A percentile compares a stretch with the other conserved stretches of the same genome.
Evolutionary conservation across 768 basidiomycete species (phyloP).

Genomic region (Clitopilus passeckerianus): DNA sequence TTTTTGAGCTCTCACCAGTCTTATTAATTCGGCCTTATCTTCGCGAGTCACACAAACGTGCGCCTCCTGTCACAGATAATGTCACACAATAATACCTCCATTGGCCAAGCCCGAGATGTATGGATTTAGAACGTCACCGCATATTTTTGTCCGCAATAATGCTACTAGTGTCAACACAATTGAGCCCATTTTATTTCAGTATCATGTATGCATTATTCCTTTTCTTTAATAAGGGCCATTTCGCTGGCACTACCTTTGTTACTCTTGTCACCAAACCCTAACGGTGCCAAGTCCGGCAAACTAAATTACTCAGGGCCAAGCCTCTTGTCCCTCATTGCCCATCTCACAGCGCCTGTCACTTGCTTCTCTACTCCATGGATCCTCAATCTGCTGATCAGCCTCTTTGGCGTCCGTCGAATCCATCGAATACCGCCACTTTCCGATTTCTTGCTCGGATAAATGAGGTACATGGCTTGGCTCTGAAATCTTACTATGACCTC

Average conservation of each 20-base stretch:
- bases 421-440: slow-evolving; percentile 39
- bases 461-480: slow-evolving; percentile 31
- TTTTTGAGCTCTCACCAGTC: background rate
- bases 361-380: slow-evolving; percentile 5
- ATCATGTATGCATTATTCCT: background rate
- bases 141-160: background rate
- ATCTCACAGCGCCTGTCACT: background rate
- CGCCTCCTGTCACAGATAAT: background rate
- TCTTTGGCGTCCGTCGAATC: slow-evolving; percentile 38
- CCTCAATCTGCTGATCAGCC: slow-evolving; percentile 18
- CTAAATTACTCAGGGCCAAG: background rate
- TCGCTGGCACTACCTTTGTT: background rate
- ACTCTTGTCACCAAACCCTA: background rate
- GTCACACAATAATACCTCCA: background rate
- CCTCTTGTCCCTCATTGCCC: background rate
- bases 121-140: background rate
- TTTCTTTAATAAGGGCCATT: background rate
- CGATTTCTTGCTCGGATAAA: slow-evolving; percentile 51
- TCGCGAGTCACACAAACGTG: slow-evolving; percentile 1
- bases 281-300: background rate
- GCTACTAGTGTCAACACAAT: background rate
- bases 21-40: slow-evolving; percentile 1
- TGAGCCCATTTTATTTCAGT: background rate
- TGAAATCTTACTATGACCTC: slow-evolving; percentile 58
- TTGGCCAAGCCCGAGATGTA: background rate